These are phyloP conservation scores for Claviceps capensis DNA, from an alignment of 2,329 filamentous ascomycete species.

Conservation along the genomic window DNA sequence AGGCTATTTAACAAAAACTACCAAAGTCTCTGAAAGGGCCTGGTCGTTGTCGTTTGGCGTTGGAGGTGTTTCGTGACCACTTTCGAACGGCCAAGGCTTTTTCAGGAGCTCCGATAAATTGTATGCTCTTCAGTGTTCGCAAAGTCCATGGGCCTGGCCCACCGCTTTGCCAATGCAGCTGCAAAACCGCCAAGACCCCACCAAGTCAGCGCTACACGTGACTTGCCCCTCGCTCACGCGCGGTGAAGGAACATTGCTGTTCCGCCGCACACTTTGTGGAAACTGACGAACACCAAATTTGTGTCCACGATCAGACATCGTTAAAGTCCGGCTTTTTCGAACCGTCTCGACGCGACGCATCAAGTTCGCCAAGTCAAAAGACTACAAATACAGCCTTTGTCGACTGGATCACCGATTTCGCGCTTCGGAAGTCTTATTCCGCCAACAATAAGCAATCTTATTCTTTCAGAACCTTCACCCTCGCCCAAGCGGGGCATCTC, in stretches of 20 bases:
- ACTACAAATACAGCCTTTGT: background rate
- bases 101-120: conserved; percentile 11
- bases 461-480: conserved; percentile 5
- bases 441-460: background rate
- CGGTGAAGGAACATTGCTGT: conserved; percentile 25
- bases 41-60: conserved; percentile 5
- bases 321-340: background rate
- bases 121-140: conserved; percentile 1
- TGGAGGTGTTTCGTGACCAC: conserved; percentile 3
- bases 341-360: conserved; percentile 1
- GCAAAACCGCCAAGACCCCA: conserved; percentile 5
- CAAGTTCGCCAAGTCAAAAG: background rate
- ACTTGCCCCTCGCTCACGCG: conserved; percentile 24
- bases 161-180: background rate
- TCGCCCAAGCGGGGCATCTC: conserved; percentile 23
- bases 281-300: conserved; percentile 26
- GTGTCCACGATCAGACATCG: conserved; percentile 10
- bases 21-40: conserved; percentile 1
- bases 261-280: conserved; percentile 28
- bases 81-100: conserved; percentile 12
- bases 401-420: background rate
- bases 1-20: conserved; percentile 2
- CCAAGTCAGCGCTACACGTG: conserved; percentile 18
- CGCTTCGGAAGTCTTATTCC: background rate
- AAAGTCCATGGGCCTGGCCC: background rate